Conservation (phyloP, 805 yeast species). For the Schwanniomyces sp. region DNA sequence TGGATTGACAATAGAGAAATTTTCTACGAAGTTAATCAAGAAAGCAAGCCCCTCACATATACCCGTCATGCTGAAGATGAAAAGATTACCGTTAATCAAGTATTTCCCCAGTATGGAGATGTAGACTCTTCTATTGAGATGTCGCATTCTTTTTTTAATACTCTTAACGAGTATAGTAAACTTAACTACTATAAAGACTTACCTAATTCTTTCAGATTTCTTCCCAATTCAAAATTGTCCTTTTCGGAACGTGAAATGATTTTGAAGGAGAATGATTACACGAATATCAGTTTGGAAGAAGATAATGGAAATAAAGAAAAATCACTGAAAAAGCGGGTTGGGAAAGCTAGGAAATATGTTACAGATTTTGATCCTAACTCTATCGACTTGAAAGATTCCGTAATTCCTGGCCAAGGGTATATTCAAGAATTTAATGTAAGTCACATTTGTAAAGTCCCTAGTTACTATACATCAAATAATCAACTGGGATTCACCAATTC, state of each 20-base stretch:
- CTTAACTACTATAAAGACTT: slow-evolving; percentile 35
- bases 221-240: slow-evolving; percentile 28
- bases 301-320: slow-evolving; percentile 9
- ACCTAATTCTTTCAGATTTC: slow-evolving; percentile 17
- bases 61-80: slow-evolving; percentile 15
- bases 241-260: slow-evolving; percentile 36
- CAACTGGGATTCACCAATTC: slow-evolving; percentile 9
- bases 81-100: slow-evolving; percentile 34
- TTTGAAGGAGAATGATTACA: slow-evolving; percentile 27
- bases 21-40: slow-evolving; percentile 11
- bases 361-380: slow-evolving; percentile 38
- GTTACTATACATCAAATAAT: slow-evolving; percentile 35
- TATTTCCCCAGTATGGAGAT: slow-evolving; percentile 41
- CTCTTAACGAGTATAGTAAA: slow-evolving; percentile 33
- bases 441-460: slow-evolving; percentile 42
- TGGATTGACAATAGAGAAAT: slow-evolving; percentile 21
- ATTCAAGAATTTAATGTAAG: slow-evolving; percentile 42
- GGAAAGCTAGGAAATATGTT: slow-evolving; percentile 29
- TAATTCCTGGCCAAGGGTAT: slow-evolving; percentile 44
- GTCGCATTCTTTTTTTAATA: slow-evolving; percentile 34
- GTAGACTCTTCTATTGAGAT: slow-evolving; percentile 26
- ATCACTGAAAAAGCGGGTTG: slow-evolving; percentile 24
- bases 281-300: slow-evolving; percentile 14
- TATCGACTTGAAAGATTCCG: slow-evolving; percentile 38
- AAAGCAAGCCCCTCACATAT: neutral